Evolutionary conservation across 768 basidiomycete genomes (phyloP).

Genomic region (Kwoniella dendrophila): DNA sequence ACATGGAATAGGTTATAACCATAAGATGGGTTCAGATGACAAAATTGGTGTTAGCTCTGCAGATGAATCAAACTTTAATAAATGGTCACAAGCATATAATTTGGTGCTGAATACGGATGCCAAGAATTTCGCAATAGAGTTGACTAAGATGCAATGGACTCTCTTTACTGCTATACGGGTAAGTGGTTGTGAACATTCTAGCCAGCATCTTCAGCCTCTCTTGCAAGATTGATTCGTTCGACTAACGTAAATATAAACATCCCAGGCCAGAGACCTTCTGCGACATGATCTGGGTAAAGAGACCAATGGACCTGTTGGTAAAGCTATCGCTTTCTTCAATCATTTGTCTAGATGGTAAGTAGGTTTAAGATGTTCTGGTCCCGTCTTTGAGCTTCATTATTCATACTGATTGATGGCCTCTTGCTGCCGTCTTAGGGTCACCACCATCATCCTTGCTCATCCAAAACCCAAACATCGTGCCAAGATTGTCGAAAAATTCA

Average conservation of each 20-base stretch:
- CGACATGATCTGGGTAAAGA: slow-evolving; percentile 70
- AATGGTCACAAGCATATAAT: slow-evolving; percentile 8
- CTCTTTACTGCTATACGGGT: slow-evolving; percentile 79
- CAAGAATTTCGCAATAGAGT: slow-evolving; percentile 75
- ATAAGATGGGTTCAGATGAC: background rate
- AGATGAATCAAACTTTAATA: slow-evolving; percentile 7
- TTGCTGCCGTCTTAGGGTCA: slow-evolving; percentile 67
- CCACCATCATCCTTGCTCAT: slow-evolving; percentile 85
- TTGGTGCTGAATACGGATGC: slow-evolving; percentile 25
- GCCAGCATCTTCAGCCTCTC: background rate
- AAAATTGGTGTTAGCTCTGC: background rate
- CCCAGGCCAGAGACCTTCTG: slow-evolving; percentile 83
- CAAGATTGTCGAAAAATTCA: slow-evolving; percentile 82
- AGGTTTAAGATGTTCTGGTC: slow-evolving; percentile 15
- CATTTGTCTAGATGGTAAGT: slow-evolving; percentile 79
- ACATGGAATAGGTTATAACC: background rate
- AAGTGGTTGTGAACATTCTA: slow-evolving; percentile 31
- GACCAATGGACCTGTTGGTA: slow-evolving; percentile 69
- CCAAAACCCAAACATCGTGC: slow-evolving; percentile 74
- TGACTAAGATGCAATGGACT: slow-evolving; percentile 72
- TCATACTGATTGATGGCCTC: background rate
- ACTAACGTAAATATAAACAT: too few species aligned
- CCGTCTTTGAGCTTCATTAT: slow-evolving; percentile 20
- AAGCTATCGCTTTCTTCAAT: slow-evolving; percentile 76
- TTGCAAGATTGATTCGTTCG: slow-evolving; percentile 10